Percentiles rank a stretch among this genome's conserved stretches.
phyloP scores from a whole-genome alignment of 1,139 yeast species.

The Debaryomycetaceae sp. region DNA sequence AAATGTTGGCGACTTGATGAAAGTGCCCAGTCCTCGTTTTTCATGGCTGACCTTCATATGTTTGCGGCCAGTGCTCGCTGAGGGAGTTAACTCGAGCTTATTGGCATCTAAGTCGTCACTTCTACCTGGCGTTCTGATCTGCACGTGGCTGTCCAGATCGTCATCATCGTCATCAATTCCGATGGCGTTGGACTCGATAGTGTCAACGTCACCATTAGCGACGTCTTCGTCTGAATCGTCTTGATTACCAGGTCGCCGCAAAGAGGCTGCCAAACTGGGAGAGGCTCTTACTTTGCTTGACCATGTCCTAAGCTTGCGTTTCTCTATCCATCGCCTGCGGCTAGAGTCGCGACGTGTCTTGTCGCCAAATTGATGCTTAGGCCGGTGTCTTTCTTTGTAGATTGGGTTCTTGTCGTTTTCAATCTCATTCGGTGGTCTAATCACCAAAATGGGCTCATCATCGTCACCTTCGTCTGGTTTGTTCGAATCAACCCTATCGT shows the following conservation, averaged over 20 bases:
- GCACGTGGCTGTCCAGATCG: constrained; percentile 7
- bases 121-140: constrained; percentile 8
- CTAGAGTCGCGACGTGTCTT: constrained; percentile 12
- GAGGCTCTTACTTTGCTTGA: too few relatives aligned
- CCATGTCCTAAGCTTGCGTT: constrained; percentile 13
- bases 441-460: constrained; percentile 78
- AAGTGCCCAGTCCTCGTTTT: constrained; percentile 26
- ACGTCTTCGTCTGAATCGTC: too few relatives aligned
- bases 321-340: constrained; percentile 12
- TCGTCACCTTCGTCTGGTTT: constrained; percentile 10
- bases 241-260: too few relatives aligned
- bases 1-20: constrained; percentile 41
- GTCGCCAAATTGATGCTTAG: constrained; percentile 20
- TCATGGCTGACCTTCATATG: constrained; percentile 32
- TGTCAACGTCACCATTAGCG: not conserved
- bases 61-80: constrained; percentile 31
- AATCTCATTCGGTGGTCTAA: constrained; percentile 75
- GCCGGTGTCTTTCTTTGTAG: constrained; percentile 11
- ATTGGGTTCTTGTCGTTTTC: constrained; percentile 38
- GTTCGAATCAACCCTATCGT: constrained; percentile 1
- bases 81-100: too few relatives aligned
- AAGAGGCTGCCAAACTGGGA: too few relatives aligned
- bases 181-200: constrained; percentile 1
- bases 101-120: constrained; percentile 4
- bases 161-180: constrained; percentile 13